Evolutionary conservation across 176 grass and related monocot genomes (phyloP), one percentile per base, ranked within the genome.

Genomic region (Avena insularis): DNA sequence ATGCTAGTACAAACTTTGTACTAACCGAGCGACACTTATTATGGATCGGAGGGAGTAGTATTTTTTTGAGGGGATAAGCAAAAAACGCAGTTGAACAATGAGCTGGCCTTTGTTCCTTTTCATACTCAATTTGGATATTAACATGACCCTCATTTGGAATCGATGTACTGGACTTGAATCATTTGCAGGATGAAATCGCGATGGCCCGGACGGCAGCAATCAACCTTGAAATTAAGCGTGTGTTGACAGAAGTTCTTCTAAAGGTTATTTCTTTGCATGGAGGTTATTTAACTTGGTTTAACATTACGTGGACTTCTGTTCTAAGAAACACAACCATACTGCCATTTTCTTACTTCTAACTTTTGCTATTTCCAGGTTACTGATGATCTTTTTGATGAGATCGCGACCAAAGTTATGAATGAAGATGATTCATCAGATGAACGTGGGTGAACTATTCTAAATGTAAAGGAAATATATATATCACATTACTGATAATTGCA

Each of bases 321-420:
- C 35, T 43, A 75, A 72, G 21, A 87, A 38, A 50, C 85, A 60
- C 64, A 84, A 51, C 53, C 8, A 31, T 50, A 36, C 12, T 76
- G 29, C 12, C n/a, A 66, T 86, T 88, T 71, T 25, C 17, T 66
- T 73, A 33, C n/a, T 45, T 47, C 80, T 25, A 27, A 27, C 38
- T 83, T 67, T 51, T 60, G n/a, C 3, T 50, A 64, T 57, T 64
- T 75, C 53, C 80, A 98, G 97, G 97, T 98, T 90, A 98, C 97
- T 78, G 92, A 98, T 87, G 92, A 98, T 88, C 92, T 98, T 90
- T 98, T 98, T 83, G 72, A 98, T 83, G 94, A 98, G 84, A 96
- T 98, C 2, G 94, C 94, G 2, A 91, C 87, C 60, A 96, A 98
- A 91, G 94, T 98, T 87, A 72, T 98, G 67, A 90, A 88, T 59